Percentiles rank a stretch among this genome's conserved stretches.
These are phyloP conservation scores for Zea luxurians DNA, from an alignment of 176 grass and related monocot genomes.

Conservation along the genomic window DNA sequence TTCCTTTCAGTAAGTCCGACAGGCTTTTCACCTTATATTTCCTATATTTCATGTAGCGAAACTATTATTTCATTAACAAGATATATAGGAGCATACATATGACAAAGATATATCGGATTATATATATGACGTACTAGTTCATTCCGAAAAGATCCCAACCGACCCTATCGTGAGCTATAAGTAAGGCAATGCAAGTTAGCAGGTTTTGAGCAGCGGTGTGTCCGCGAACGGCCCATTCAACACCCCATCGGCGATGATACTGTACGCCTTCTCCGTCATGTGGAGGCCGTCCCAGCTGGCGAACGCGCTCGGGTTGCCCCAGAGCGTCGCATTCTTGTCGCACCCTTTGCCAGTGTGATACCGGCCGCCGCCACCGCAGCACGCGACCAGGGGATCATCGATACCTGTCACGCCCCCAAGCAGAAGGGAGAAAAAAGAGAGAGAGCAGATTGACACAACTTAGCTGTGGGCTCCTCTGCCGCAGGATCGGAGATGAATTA, in stretches of 20 bases:
- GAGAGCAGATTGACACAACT: too few species aligned
- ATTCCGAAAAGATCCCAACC: neutral
- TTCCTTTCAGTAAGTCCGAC: too few species aligned
- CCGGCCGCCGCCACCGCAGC: constrained; percentile 2
- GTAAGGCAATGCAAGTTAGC: neutral
- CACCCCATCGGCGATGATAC: neutral
- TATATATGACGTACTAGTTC: too few species aligned
- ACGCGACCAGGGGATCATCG: neutral
- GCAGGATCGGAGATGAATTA: too few species aligned
- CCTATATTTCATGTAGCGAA: too few species aligned
- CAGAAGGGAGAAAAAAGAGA: too few species aligned
- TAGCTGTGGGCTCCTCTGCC: too few species aligned
- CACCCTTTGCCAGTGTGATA: neutral
- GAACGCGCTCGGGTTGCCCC: neutral
- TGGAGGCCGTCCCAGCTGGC: neutral
- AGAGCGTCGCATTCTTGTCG: neutral
- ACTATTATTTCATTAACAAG: neutral
- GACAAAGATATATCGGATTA: too few species aligned
- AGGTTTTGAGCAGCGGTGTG: neutral
- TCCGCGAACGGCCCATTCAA: neutral
- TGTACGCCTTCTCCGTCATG: neutral
- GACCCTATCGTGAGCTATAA: neutral
- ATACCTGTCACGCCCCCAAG: neutral
- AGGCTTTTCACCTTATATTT: too few species aligned
- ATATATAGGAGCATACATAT: neutral